Evolutionary conservation across 2,329 filamentous ascomycete genomes (phyloP).

Genomic region (Colletotrichum aenigma): DNA sequence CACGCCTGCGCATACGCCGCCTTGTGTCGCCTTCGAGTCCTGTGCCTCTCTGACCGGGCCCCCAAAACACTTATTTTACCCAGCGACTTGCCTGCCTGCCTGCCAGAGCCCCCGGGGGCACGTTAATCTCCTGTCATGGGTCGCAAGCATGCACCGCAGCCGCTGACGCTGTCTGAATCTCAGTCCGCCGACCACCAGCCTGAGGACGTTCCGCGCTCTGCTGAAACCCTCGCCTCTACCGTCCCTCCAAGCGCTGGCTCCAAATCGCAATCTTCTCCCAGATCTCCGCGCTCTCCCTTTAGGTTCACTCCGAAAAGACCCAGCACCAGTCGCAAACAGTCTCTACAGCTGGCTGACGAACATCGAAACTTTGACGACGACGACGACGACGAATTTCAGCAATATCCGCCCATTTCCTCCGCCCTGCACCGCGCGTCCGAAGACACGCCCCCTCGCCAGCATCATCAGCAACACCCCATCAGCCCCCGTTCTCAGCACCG

Average conservation of each 20-base stretch:
- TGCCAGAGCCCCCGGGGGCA: background rate
- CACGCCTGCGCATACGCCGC: background rate
- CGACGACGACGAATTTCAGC: conserved; percentile 23
- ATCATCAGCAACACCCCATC: conserved; percentile 27
- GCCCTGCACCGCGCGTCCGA: conserved; percentile 26
- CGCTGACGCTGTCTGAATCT: conserved; percentile 55
- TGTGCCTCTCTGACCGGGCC: conserved; percentile 19
- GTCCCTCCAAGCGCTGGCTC: conserved; percentile 34
- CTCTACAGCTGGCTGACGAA: conserved; percentile 16
- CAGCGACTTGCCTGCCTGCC: background rate
- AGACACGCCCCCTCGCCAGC: conserved; percentile 24
- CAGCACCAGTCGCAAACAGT: conserved; percentile 15
- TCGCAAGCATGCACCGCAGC: conserved; percentile 63
- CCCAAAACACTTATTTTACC: conserved; percentile 11
- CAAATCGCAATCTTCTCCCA: conserved; percentile 47
- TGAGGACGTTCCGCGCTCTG: conserved; percentile 29
- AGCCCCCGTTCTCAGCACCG: conserved; percentile 26
- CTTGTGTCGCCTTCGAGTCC: background rate
- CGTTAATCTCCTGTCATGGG: conserved; percentile 44
- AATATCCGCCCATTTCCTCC: conserved; percentile 31
- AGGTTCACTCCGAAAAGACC: conserved; percentile 43
- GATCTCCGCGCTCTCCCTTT: conserved; percentile 49
- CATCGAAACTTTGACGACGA: conserved; percentile 23
- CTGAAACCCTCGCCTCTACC: conserved; percentile 34
- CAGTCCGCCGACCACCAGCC: conserved; percentile 34